phyloP scores from a whole-genome alignment of 2,329 filamentous ascomycete species.

The Fusarium sp. region DNA sequence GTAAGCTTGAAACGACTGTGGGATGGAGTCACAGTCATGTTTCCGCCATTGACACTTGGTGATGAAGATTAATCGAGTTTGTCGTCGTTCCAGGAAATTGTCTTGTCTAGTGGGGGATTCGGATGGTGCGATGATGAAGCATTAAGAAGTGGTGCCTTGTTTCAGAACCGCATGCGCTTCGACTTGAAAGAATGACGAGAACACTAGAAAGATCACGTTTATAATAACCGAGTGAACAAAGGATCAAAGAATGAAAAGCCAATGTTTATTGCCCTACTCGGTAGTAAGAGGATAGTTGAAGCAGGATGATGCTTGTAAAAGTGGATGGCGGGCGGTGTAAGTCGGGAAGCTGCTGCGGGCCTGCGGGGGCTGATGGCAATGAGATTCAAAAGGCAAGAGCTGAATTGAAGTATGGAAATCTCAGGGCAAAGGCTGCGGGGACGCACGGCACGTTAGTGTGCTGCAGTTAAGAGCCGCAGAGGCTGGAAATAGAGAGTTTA shows the following conservation, averaged over 20 bases:
- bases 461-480: slow-evolving; percentile 17
- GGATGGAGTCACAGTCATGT: slow-evolving; percentile 70
- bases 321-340: slow-evolving; percentile 49
- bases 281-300: slow-evolving; percentile 18
- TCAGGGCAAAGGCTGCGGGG: slow-evolving; percentile 29
- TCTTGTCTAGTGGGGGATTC: slow-evolving; percentile 18
- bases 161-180: slow-evolving; percentile 2
- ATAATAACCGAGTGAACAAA: slow-evolving; percentile 12
- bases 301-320: slow-evolving; percentile 46
- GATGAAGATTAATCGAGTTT: slow-evolving; percentile 26
- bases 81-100: slow-evolving; percentile 14
- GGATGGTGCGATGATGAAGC: slow-evolving; percentile 26
- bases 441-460: slow-evolving; percentile 19
- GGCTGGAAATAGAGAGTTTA: slow-evolving; percentile 12
- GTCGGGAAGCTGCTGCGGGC: slow-evolving; percentile 46
- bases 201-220: slow-evolving; percentile 3
- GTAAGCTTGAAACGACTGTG: slow-evolving; percentile 76
- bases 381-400: slow-evolving; percentile 28
- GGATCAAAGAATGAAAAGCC: slow-evolving; percentile 10
- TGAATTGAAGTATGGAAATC: slow-evolving; percentile 25
- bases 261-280: slow-evolving; percentile 24
- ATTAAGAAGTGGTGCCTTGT: slow-evolving; percentile 27
- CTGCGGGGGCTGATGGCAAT: slow-evolving; percentile 35
- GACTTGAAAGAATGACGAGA: slow-evolving; percentile 9
- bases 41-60: slow-evolving; percentile 64